phyloP scores from a whole-genome alignment of 164 flowering plant genomes.

The Nymphaea thermarum region DNA sequence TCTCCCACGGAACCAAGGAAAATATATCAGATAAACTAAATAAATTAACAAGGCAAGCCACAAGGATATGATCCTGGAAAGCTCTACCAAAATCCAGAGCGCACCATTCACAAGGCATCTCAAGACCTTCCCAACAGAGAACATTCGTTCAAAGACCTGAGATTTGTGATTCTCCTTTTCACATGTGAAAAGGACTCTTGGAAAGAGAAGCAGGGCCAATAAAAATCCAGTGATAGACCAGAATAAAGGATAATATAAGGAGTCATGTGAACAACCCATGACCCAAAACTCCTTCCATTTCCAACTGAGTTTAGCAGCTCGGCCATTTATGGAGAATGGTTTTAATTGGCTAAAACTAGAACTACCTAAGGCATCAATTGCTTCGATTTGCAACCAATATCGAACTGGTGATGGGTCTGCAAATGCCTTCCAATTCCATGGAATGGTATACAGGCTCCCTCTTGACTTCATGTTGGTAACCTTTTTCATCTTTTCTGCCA shows the following conservation, averaged over 20 bases:
- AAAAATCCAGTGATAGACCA: slow-evolving; percentile 30
- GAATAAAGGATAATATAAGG: slow-evolving; percentile 60
- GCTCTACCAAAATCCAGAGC: slow-evolving; percentile 43
- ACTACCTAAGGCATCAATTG: slow-evolving; percentile 48
- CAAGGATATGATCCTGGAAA: slow-evolving; percentile 29
- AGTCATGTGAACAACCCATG: slow-evolving; percentile 90
- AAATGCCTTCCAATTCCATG: slow-evolving; percentile 80
- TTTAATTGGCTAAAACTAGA: slow-evolving; percentile 37
- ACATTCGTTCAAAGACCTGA: slow-evolving; percentile 20
- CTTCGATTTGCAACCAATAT: slow-evolving; percentile 78
- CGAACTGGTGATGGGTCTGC: slow-evolving; percentile 78
- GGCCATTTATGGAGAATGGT: slow-evolving; percentile 80
- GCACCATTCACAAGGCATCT: slow-evolving; percentile 29
- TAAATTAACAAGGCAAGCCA: slow-evolving; percentile 52
- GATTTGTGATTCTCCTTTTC: slow-evolving; percentile 34
- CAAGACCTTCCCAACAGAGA: slow-evolving; percentile 5
- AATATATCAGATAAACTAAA: slow-evolving; percentile 42
- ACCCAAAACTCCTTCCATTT: slow-evolving; percentile 80
- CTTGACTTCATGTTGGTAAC: slow-evolving; percentile 22
- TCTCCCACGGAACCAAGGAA: slow-evolving; percentile 78
- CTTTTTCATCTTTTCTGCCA: slow-evolving; percentile 61
- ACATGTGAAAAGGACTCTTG: slow-evolving; percentile 30
- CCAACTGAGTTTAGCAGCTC: slow-evolving; percentile 47
- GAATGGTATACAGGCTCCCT: slow-evolving; percentile 52
- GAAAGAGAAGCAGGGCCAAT: slow-evolving; percentile 40